These are phyloP conservation scores for Paramecium sexaurelia DNA, from an alignment of 73 alveolate genomes.

Conservation along the genomic window DNA sequence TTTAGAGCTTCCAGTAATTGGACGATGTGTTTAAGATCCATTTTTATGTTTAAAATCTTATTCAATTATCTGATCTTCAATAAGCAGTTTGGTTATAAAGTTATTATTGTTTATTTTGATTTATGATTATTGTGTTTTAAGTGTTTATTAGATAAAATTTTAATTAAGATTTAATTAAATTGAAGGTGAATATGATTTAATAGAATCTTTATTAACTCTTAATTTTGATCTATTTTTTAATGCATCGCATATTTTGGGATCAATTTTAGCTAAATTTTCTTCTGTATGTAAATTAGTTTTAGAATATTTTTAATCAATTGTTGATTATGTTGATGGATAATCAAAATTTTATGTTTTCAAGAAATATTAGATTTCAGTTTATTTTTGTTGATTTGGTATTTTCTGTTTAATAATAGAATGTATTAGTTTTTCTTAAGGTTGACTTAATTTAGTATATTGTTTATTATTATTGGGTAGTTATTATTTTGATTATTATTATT, in stretches of 20 bases:
- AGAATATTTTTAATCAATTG: background rate
- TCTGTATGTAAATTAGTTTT: background rate
- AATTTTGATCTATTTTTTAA: background rate
- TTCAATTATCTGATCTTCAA: background rate
- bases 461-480: background rate
- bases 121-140: background rate
- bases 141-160: background rate
- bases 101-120: background rate
- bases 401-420: background rate
- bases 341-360: background rate
- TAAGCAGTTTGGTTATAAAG: background rate
- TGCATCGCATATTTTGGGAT: background rate
- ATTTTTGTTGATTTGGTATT: background rate
- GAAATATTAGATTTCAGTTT: background rate
- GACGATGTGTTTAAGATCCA: constrained; percentile 7
- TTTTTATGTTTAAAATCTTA: background rate
- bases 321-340: background rate
- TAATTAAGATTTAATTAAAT: background rate
- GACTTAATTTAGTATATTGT: background rate
- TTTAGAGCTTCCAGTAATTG: background rate
- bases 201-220: background rate
- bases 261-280: background rate
- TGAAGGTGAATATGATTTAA: background rate
- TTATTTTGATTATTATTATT: background rate
- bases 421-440: background rate